These are phyloP conservation scores for Stachybotrys echinatus DNA, from an alignment of 2,329 filamentous ascomycete species.

Conservation along the genomic window DNA sequence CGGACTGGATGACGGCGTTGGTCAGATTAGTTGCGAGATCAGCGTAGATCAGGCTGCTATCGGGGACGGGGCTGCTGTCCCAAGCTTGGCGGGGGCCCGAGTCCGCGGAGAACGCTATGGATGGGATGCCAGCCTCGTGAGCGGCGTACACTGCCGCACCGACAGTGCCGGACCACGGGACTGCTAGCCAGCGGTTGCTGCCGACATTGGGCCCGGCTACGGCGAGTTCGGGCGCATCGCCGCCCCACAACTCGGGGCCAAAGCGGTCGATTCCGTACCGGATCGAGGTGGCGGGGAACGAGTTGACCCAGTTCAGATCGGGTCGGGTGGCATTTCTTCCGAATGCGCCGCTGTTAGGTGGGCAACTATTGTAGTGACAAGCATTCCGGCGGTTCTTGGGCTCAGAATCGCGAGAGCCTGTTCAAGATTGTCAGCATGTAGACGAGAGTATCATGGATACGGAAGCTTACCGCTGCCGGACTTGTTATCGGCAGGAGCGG, in stretches of 20 bases:
- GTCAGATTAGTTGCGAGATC: constrained; percentile 56
- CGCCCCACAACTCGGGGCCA: constrained; percentile 46
- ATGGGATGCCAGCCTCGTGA: constrained; percentile 49
- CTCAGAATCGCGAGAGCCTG: constrained; percentile 13
- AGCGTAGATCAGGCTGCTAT: constrained; percentile 56
- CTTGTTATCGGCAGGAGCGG: constrained; percentile 60
- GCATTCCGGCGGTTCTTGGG: constrained; percentile 41
- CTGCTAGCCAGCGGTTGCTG: constrained; percentile 50
- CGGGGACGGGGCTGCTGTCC: constrained; percentile 45
- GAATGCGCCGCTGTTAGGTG: constrained; percentile 40
- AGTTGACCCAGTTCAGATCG: constrained; percentile 68
- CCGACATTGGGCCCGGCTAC: constrained; percentile 59
- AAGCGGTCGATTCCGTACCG: constrained; percentile 56
- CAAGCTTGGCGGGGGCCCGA: constrained; percentile 43
- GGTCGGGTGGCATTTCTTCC: constrained; percentile 34
- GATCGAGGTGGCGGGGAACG: constrained; percentile 60
- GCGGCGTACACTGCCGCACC: constrained; percentile 58
- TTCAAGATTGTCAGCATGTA: background rate
- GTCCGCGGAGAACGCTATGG: constrained; percentile 62
- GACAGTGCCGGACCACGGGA: constrained; percentile 62
- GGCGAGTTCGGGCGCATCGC: constrained; percentile 53
- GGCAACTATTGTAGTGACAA: constrained; percentile 60
- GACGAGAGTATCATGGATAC: background rate
- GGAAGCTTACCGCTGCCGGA: constrained; percentile 50
- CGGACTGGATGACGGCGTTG: constrained; percentile 45